Evolutionary conservation across 2,329 filamentous ascomycete species (phyloP).

Genomic region (Clathrospora elynae): DNA sequence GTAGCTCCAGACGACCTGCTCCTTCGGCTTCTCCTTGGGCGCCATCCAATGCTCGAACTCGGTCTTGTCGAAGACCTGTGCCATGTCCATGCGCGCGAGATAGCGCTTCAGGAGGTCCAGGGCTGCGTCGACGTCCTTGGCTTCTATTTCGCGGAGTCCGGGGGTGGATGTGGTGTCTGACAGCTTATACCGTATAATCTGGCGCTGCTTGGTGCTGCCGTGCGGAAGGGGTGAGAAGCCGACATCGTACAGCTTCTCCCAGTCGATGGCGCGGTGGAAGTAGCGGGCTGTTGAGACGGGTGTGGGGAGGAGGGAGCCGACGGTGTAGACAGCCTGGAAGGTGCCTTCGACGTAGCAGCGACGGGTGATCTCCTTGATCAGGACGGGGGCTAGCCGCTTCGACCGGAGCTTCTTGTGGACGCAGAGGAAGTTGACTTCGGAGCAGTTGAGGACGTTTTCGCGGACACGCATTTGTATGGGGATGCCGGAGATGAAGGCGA

Average conservation of each 20-base stretch:
- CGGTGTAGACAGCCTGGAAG: conserved; percentile 96
- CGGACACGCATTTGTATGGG: conserved; percentile 83
- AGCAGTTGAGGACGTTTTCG: conserved; percentile 73
- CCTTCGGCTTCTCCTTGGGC: conserved; percentile 60
- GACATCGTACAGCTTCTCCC: conserved; percentile 93
- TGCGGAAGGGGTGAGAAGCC: conserved; percentile 88
- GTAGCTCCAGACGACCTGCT: conserved; percentile 92
- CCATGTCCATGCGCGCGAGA: conserved; percentile 78
- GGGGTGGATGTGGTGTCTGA: conserved; percentile 73
- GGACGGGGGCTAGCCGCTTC: conserved; percentile 87
- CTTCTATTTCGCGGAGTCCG: conserved; percentile 80
- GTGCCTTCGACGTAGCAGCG: conserved; percentile 84
- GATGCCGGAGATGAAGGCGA: conserved; percentile 94
- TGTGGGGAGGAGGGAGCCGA: conserved; percentile 85
- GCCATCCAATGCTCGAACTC: conserved; percentile 90
- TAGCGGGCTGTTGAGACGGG: conserved; percentile 93
- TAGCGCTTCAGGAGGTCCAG: conserved; percentile 77
- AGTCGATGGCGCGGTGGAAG: conserved; percentile 91
- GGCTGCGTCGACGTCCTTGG: conserved; percentile 77
- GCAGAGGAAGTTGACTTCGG: conserved; percentile 97
- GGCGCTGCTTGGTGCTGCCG: conserved; percentile 81
- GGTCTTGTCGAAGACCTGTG: conserved; percentile 76
- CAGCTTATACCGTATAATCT: conserved; percentile 84
- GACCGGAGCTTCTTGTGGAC: conserved; percentile 97
- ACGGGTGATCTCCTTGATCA: conserved; percentile 97